Base-by-base conservation (phyloP, 2,329 filamentous ascomycete genomes). In the Aspergillus sp. region DNA sequence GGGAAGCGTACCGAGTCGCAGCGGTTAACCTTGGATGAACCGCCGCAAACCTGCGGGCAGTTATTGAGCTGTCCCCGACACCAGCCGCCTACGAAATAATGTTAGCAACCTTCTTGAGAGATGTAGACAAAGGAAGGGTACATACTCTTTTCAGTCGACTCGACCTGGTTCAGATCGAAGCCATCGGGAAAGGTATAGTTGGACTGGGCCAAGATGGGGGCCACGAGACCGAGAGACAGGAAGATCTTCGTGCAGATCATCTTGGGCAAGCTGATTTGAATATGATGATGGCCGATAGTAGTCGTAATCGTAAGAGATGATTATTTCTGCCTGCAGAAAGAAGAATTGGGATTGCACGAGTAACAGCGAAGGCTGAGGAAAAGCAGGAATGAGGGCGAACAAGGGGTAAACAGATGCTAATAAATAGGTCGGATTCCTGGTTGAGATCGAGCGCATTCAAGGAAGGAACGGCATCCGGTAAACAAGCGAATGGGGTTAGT, bases 31-130 rank as follows among this genome's bases (percentile, higher is more conserved):
- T 69, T 73, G 63, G 78, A 74, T 61, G 71, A 68, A 61, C 80
- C 79, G 61, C 79, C 79, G 74, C 86, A 89, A 62, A 88, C 79
- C 57, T 79, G 70, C 15, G 82, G 83, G 75, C 86, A 89, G 45
- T 80, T 80, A 73, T 85, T 85, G 60, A 74, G 73, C 75, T 88
- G 77, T 61, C 79, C 83, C 54, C 73, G 71, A 70, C 86, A 89
- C 85, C 85, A 88, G 57, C 75, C 66, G 60, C 69, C 80, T 82
- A 58, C 44, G 49, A 30, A 30, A 30, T n/a, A 20, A 13, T 11
- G 20, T 47, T 42, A 46, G 41, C 30, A 46, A 19, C 11, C 1
- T 22, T 50, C 22, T 48, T 27, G 30, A 50, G 41, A 39, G 22
- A 52, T 54, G 30, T 27, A 22, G 12, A n/a, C 12, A 22, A 8